A percentile compares a stretch with the other conserved stretches of the same genome.
Evolutionary conservation across 495 filamentous ascomycete species (phyloP).

Genomic region (Glonium stellatum): DNA sequence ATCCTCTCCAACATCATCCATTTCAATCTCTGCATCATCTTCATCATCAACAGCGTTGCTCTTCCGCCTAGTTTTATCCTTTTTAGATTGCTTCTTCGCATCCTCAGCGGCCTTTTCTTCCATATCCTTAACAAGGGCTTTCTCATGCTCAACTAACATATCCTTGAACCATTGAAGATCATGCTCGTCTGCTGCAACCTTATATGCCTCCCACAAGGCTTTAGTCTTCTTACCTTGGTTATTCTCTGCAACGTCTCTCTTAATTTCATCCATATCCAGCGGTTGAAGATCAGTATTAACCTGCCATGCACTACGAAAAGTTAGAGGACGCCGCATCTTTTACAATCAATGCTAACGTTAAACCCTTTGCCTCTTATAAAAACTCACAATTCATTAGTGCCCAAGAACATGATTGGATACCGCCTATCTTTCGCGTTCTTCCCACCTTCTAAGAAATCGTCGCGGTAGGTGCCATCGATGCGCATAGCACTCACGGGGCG

Average conservation of each 20-base stretch:
- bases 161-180: slow-evolving; percentile 70
- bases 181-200: slow-evolving; percentile 63
- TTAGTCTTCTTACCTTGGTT: slow-evolving; percentile 54
- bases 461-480: slow-evolving; percentile 72
- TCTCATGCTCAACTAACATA: slow-evolving; percentile 55
- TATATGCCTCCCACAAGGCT: slow-evolving; percentile 62
- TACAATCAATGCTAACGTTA: not conserved
- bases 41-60: slow-evolving; percentile 42
- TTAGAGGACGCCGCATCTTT: too few species aligned
- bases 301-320: slow-evolving; percentile 64
- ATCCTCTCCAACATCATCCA: slow-evolving; percentile 57
- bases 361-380: not conserved
- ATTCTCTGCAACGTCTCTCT: slow-evolving; percentile 54
- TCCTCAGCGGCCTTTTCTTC: slow-evolving; percentile 47
- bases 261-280: slow-evolving; percentile 61
- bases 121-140: slow-evolving; percentile 49
- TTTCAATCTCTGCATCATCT: slow-evolving; percentile 61
- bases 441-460: slow-evolving; percentile 74
- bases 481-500: slow-evolving; percentile 77
- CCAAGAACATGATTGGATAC: slow-evolving; percentile 88
- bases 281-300: slow-evolving; percentile 69
- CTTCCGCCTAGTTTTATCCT: slow-evolving; percentile 47
- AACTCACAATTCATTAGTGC: slow-evolving; percentile 92
- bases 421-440: slow-evolving; percentile 76
- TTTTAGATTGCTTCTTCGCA: slow-evolving; percentile 49